Percentiles rank a stretch among this genome's conserved stretches.
phyloP scores from a whole-genome alignment of 1,139 yeast species.

The Groenewaldozyma sp. region DNA sequence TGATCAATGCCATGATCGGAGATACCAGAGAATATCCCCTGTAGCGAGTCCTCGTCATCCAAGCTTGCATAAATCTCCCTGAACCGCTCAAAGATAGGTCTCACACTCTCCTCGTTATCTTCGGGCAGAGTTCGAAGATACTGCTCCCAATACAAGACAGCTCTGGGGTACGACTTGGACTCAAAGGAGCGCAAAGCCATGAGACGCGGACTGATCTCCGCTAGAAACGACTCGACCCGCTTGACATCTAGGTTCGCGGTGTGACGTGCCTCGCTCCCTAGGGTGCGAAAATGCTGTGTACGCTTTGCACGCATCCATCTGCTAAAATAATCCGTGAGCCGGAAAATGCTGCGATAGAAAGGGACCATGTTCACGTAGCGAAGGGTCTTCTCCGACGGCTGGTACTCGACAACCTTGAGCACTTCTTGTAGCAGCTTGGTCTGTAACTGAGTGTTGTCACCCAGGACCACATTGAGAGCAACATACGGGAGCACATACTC shows the following conservation, averaged over 20 bases:
- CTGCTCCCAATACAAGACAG: constrained; percentile 81
- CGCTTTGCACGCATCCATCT: constrained; percentile 53
- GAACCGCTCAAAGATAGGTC: constrained; percentile 31
- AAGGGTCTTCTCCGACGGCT: background rate
- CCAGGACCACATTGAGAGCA: constrained; percentile 55
- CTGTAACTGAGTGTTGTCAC: constrained; percentile 38
- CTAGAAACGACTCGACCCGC: constrained; percentile 38
- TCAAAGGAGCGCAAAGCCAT: constrained; percentile 75
- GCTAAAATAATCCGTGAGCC: constrained; percentile 72
- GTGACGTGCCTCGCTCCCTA: constrained; percentile 6
- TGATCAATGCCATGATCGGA: constrained; percentile 55
- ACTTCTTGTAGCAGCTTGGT: constrained; percentile 50
- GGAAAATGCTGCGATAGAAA: constrained; percentile 65
- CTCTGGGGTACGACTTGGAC: constrained; percentile 79
- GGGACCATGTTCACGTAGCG: constrained; percentile 39
- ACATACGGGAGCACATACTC: constrained; percentile 74
- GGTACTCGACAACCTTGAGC: constrained; percentile 40
- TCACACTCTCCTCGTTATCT: constrained; percentile 6
- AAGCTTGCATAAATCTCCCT: constrained; percentile 78
- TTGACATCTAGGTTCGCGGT: constrained; percentile 13
- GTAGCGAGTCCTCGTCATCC: constrained; percentile 84
- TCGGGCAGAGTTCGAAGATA: constrained; percentile 41
- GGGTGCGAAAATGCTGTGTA: constrained; percentile 11
- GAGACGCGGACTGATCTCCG: constrained; percentile 52
- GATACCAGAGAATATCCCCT: constrained; percentile 72